These are phyloP conservation scores for Globisporangium uncinulatum DNA, from an alignment of 352 stramenopile genomes.

Conservation along the genomic window DNA sequence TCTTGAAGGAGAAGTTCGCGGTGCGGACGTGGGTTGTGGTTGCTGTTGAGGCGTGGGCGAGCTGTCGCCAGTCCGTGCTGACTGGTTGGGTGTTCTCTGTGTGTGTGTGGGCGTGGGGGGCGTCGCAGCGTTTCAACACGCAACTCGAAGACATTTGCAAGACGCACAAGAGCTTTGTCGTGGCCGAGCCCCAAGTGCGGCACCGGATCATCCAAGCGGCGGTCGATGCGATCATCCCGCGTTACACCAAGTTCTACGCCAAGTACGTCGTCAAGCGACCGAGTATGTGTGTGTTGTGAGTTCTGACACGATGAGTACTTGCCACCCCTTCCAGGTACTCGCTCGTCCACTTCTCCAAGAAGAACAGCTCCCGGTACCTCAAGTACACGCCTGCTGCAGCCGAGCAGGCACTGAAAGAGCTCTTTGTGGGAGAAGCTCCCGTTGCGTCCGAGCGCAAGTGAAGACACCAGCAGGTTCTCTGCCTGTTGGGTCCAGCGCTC, in stretches of 20 bases:
- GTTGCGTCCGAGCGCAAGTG: constrained; percentile 14
- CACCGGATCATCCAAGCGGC: constrained; percentile 84
- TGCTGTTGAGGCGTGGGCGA: neutral
- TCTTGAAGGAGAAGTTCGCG: constrained; percentile 92
- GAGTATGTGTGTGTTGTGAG: neutral
- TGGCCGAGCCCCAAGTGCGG: constrained; percentile 83
- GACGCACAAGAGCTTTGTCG: constrained; percentile 68
- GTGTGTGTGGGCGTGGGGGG: too few relatives aligned
- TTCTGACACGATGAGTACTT: neutral
- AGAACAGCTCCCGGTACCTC: constrained; percentile 86
- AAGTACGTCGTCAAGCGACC: constrained; percentile 42
- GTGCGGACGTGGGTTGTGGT: constrained; percentile 18
- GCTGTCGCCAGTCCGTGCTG: neutral
- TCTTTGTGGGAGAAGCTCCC: constrained; percentile 59
- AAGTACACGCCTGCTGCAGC: constrained; percentile 84
- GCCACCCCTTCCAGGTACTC: constrained; percentile 61
- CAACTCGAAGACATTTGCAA: constrained; percentile 65
- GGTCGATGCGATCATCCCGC: constrained; percentile 74
- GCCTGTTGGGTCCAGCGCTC: too few relatives aligned
- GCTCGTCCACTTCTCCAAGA: constrained; percentile 89
- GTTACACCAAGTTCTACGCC: constrained; percentile 90
- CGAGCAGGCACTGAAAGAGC: constrained; percentile 73
- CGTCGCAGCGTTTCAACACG: constrained; percentile 60
- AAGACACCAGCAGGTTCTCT: neutral
- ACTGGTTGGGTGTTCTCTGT: neutral